Conservation (phyloP, 1,284 basidiomycete genomes). For the Leccinum pachyderme region DNA sequence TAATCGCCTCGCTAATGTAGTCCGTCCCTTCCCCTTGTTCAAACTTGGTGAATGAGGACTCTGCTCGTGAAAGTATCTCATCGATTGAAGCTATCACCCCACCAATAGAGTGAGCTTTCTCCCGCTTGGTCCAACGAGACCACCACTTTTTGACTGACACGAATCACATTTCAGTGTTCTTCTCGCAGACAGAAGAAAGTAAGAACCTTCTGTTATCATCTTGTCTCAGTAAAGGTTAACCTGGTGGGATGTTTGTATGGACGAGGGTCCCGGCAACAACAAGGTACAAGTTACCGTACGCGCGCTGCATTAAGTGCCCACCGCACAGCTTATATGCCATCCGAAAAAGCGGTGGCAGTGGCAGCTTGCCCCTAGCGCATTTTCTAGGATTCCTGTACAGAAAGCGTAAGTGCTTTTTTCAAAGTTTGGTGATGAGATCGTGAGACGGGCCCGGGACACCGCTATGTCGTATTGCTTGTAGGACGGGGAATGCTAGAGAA, state of each 20-base stretch:
- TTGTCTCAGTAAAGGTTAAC: neutral
- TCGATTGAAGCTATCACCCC: neutral
- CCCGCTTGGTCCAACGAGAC: neutral
- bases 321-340: neutral
- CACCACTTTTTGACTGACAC: neutral
- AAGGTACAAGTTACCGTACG: neutral
- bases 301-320: neutral
- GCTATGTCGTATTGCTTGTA: too few relatives aligned
- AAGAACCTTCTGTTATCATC: neutral
- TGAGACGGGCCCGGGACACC: too few relatives aligned
- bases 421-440: too few relatives aligned
- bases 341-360: neutral
- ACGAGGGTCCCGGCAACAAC: neutral
- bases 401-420: too few relatives aligned
- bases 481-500: too few relatives aligned
- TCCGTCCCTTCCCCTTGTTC: neutral
- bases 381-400: too few relatives aligned
- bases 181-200: neutral
- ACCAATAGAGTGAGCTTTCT: neutral
- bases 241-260: neutral
- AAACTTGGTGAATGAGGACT: neutral
- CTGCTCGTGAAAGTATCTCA: neutral
- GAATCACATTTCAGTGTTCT: neutral
- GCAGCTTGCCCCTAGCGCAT: neutral
- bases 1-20: neutral